Evolutionary conservation across 2,329 filamentous ascomycete genomes (phyloP).

Genomic region (Zymoseptoria crescenta): DNA sequence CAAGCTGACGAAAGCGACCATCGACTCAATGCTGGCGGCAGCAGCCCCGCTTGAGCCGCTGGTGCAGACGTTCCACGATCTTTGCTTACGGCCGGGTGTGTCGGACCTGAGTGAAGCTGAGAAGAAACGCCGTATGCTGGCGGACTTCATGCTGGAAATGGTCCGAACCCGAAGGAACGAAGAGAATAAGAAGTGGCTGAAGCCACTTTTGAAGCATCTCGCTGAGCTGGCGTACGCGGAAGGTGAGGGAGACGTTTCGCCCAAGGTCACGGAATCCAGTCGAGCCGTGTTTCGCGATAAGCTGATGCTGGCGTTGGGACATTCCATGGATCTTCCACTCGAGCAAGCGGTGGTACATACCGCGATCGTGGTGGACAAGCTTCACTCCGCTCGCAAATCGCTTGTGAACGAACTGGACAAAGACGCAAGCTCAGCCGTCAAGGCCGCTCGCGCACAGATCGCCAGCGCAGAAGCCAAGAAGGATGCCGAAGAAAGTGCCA

Average conservation of each 20-base stretch:
- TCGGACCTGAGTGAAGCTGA: slow-evolving; percentile 40
- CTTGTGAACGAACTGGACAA: slow-evolving; percentile 11
- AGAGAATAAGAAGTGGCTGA: slow-evolving; percentile 22
- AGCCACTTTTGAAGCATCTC: slow-evolving; percentile 19
- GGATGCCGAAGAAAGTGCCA: slow-evolving; percentile 15
- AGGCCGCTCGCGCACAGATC: slow-evolving; percentile 15
- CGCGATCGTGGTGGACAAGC: slow-evolving; percentile 9
- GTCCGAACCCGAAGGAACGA: slow-evolving; percentile 34
- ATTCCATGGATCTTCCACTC: slow-evolving; percentile 34
- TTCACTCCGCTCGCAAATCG: slow-evolving; percentile 10
- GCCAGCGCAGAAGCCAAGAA: slow-evolving; percentile 16
- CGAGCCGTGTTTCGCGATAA: slow-evolving; percentile 48
- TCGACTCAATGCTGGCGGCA: slow-evolving; percentile 64
- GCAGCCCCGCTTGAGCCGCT: slow-evolving; percentile 49
- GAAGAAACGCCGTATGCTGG: slow-evolving; percentile 44
- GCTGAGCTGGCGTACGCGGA: slow-evolving; percentile 16
- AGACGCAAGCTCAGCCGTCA: slow-evolving; percentile 10
- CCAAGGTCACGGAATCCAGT: slow-evolving; percentile 38
- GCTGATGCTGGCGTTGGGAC: slow-evolving; percentile 48
- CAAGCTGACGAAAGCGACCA: slow-evolving; percentile 70
- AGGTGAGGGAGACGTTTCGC: slow-evolving; percentile 16
- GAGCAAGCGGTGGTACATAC: slow-evolving; percentile 17
- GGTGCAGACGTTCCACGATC: slow-evolving; percentile 40
- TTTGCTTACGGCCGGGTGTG: slow-evolving; percentile 41
- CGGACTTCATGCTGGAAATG: slow-evolving; percentile 46